Base-by-base conservation (phyloP, 331 rosid species). In the Ulmus americana region DNA sequence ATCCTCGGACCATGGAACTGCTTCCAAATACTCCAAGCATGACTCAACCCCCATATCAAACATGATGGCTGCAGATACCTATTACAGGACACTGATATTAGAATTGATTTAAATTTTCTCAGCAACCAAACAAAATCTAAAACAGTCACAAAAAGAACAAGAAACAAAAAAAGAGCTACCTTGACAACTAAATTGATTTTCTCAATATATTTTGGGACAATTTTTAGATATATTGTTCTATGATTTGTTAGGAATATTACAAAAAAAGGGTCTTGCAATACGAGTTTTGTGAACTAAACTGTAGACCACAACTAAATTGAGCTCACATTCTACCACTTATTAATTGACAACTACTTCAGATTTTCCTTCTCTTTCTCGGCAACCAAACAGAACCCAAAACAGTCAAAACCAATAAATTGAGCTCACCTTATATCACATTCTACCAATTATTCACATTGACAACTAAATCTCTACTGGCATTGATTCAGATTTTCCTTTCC, bases 41-140 rank as follows among this genome's bases (percentile, higher is more conserved):
- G 95, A 80, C 2, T 50, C 68, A 61, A 90, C 85, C 70, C 95
- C 97, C 13, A 70, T 79, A 57, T 90, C 95, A 82, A 83, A 90
- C 95, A 80, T 83, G 55, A 90, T 74, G 68, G 95, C 97, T 57
- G 95, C 82, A 55, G 89, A 80, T n/a, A 90, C 95, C 97, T 90
- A 65, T 65, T 64, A 62, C 58, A 22, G 18, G 47, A 52, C 15
- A 46, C 6, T 18, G 35, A 3, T 28, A 28, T 28, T 28, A 28
- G 35, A 28, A 61, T 51, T 67, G 39, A 39, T 18, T 35, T 44
- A 22, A 64, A 42, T 58, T 65, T 70, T 47, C 60, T 54, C 50
- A 54, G 15, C 40, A 39, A 14, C 54, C 54, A n/a, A 16, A 38
- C 48, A 48, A 3, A 28, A 28, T 39, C 35, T 1, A 13, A 12